Evolutionary conservation across 805 yeast species (phyloP), one percentile per base, ranked within the genome.

Genomic region (Clavispora santaluciae): DNA sequence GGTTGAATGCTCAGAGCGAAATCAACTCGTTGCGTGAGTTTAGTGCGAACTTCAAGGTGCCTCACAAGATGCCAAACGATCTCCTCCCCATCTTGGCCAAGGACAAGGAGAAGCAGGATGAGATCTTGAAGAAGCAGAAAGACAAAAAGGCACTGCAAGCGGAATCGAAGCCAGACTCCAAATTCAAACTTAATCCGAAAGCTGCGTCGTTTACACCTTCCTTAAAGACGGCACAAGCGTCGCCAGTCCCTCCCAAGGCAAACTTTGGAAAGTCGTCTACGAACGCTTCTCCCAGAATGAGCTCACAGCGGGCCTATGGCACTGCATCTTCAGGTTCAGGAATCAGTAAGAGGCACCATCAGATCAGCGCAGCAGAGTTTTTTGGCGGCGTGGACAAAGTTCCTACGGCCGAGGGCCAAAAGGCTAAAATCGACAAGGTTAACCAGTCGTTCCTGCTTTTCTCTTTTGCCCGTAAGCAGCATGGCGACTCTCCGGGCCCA

Each of bases 41-140:
- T 57, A 78, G 95, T 29, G 87, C 86, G 36, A 84, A 78, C 50
- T 86, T 87, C 62, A 86, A 86, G 61, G 77, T 89, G 22, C 84
- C 83, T 2, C 77, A 76, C 53, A 54, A 56, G 38, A 50, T 57
- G 40, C 91, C 95, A 6, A 61, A 70, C 15, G 89, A 83, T 52
- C 66, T 81, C 45, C 64, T 83, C 45, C 89, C 93, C 6, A 81
- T 84, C 15, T 64, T 83, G 23, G 66, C 90, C 8, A 81, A 85
- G 59, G 85, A 81, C 49, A 78, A 76, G 54, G 56, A 56, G n/a
- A 81, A 79, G 56, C 86, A 80, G 55, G 78, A 77, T 42, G 83
- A 79, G 55, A 78, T 79, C 25, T 56, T 72, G 51, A 72, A 67
- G 56, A 69, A 66, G 44, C 68, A 63, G 43, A 50, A 43, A 22